These are phyloP conservation scores for Phialocephala sp. DNA, from an alignment of 2,329 filamentous ascomycete species.

Conservation along the genomic window DNA sequence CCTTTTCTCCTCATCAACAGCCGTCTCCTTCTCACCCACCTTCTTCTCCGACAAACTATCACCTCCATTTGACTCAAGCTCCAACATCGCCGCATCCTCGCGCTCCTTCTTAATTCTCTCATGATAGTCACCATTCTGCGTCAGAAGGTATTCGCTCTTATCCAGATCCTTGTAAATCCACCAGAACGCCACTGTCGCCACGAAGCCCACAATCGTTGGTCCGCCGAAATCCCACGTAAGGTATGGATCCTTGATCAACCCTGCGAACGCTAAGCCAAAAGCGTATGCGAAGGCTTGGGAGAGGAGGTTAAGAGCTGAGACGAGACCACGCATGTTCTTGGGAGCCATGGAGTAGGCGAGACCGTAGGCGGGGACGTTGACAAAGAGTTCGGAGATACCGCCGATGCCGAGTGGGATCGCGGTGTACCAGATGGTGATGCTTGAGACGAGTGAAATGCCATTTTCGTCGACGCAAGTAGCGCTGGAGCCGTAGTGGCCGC, in stretches of 20 bases:
- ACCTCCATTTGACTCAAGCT: slow-evolving; percentile 8
- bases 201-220: slow-evolving; percentile 51
- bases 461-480: slow-evolving; percentile 30
- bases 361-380: slow-evolving; percentile 57
- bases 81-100: slow-evolving; percentile 9
- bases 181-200: slow-evolving; percentile 53
- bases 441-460: slow-evolving; percentile 32
- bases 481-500: slow-evolving; percentile 51
- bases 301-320: slow-evolving; percentile 56
- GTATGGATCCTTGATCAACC: slow-evolving; percentile 54
- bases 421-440: slow-evolving; percentile 53
- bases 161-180: slow-evolving; percentile 55
- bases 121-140: slow-evolving; percentile 41
- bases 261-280: slow-evolving; percentile 52
- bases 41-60: slow-evolving; percentile 15
- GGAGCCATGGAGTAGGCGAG: slow-evolving; percentile 59
- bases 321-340: slow-evolving; percentile 57
- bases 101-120: slow-evolving; percentile 6
- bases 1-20: background rate
- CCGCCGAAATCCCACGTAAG: slow-evolving; percentile 58
- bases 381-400: slow-evolving; percentile 59
- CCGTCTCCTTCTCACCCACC: background rate
- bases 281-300: slow-evolving; percentile 53
- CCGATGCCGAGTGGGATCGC: slow-evolving; percentile 56
- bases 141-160: slow-evolving; percentile 51